These are phyloP conservation scores for Rhizophora apiculata DNA, from an alignment of 345 rosid species.

Conservation along the genomic window DNA sequence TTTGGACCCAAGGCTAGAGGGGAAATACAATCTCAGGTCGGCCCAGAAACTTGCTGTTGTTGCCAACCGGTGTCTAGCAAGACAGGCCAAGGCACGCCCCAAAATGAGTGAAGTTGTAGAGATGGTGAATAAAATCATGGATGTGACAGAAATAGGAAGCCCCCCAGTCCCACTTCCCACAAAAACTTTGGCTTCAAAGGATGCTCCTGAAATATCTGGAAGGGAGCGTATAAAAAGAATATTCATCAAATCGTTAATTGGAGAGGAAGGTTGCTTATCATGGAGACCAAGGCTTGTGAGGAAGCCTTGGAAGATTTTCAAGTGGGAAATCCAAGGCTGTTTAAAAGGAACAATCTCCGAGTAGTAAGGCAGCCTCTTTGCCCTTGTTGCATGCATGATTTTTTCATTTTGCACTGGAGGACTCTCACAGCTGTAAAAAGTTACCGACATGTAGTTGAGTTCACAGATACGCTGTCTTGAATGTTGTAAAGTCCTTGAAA, in stretches of 20 bases:
- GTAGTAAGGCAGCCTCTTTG: no score
- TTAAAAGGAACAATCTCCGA: no score
- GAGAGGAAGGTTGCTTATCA: constrained; percentile 50
- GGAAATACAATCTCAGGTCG: constrained; percentile 55
- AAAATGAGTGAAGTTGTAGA: constrained; percentile 74
- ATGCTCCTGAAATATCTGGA: constrained; percentile 37
- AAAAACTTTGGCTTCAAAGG: constrained; percentile 32
- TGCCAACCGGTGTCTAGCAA: constrained; percentile 75
- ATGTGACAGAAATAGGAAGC: constrained; percentile 38
- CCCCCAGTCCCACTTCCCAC: constrained; percentile 32
- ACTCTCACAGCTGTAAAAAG: no score
- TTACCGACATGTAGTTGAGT: no score
- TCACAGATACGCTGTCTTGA: no score
- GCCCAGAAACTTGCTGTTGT: constrained; percentile 71
- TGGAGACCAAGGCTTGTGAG: constrained; percentile 45
- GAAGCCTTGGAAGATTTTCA: constrained; percentile 6
- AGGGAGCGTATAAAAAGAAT: constrained; percentile 48
- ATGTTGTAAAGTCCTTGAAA: no score
- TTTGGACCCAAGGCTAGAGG: constrained; percentile 80
- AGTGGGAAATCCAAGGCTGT: background rate
- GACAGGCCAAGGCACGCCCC: constrained; percentile 64
- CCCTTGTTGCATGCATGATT: no score
- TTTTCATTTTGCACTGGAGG: no score
- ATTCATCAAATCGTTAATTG: constrained; percentile 38
- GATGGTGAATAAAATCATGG: constrained; percentile 63